Percentiles rank a stretch among this genome's conserved stretches.
phyloP scores from a whole-genome alignment of 495 filamentous ascomycete species.

The Aspergillus affinis region DNA sequence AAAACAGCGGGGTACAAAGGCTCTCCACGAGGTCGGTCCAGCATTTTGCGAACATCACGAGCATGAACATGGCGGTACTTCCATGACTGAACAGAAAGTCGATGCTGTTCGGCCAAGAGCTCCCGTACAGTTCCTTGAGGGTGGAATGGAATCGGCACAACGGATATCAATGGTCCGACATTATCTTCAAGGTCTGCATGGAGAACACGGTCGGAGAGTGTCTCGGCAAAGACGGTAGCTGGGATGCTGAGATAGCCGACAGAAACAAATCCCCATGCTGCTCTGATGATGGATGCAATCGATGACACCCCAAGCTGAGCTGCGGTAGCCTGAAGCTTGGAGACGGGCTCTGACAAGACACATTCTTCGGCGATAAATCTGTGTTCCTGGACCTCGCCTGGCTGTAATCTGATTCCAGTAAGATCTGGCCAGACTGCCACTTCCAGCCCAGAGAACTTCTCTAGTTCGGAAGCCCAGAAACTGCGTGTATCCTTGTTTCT shows the following conservation, averaged over 20 bases:
- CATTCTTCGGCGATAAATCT: conserved; percentile 19
- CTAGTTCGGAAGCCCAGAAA: conserved; percentile 29
- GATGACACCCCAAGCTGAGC: conserved; percentile 30
- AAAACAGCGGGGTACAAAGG: conserved; percentile 35
- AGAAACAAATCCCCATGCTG: conserved; percentile 31
- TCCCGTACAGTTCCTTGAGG: conserved; percentile 20
- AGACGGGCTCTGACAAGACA: conserved; percentile 15
- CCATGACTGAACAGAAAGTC: conserved; percentile 25
- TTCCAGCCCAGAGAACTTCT: conserved; percentile 19
- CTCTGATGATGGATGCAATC: conserved; percentile 29
- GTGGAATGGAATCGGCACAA: conserved; percentile 34
- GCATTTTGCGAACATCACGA: conserved; percentile 27
- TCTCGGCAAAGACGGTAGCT: conserved; percentile 35
- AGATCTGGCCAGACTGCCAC: conserved; percentile 34
- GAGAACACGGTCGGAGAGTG: conserved; percentile 32
- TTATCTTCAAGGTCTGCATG: conserved; percentile 24
- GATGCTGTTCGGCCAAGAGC: conserved; percentile 24
- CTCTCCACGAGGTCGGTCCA: conserved; percentile 24
- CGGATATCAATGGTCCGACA: conserved; percentile 32
- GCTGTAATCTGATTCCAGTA: conserved; percentile 20
- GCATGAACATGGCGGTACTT: conserved; percentile 30
- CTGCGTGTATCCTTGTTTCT: conserved; percentile 17
- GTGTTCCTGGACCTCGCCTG: conserved; percentile 17
- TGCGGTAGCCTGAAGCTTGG: conserved; percentile 20
- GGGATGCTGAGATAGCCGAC: conserved; percentile 32